Conservation (phyloP, 2,329 filamentous ascomycete genomes). For the Stylonectria norvegica region DNA sequence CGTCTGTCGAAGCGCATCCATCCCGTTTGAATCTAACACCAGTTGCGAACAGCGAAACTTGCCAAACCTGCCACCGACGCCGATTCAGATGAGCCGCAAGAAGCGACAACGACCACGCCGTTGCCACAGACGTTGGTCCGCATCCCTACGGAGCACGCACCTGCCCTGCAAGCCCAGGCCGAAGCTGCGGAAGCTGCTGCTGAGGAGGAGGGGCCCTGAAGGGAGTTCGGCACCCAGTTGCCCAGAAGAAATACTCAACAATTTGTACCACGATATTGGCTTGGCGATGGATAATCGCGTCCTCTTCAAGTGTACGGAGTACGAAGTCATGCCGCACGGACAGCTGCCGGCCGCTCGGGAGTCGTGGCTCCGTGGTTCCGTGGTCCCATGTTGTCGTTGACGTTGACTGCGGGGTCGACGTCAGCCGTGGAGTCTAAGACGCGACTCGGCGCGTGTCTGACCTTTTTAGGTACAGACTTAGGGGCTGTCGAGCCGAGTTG, state of each 20-base stretch:
- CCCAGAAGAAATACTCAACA: no score
- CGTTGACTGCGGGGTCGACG: not conserved
- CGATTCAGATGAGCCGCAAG: slow-evolving; percentile 34
- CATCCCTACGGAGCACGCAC: slow-evolving; percentile 77
- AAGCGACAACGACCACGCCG: slow-evolving; percentile 44
- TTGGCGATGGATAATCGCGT: no score
- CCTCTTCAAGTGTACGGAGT: no score
- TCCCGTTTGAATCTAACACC: not conserved
- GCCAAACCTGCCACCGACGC: slow-evolving; percentile 53
- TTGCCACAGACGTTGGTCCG: slow-evolving; percentile 80
- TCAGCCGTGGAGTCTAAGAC: no score
- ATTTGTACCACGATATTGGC: no score
- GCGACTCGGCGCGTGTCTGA: not conserved
- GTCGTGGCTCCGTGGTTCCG: no score
- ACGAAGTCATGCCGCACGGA: no score
- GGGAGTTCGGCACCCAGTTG: no score
- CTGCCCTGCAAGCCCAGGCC: slow-evolving; percentile 58
- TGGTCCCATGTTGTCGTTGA: not conserved
- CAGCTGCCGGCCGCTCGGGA: no score
- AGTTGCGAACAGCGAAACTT: slow-evolving; percentile 57
- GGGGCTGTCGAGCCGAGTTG: no score
- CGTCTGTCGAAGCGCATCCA: slow-evolving; percentile 35
- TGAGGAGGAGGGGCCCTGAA: slow-evolving; percentile 35
- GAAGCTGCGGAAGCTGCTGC: slow-evolving; percentile 47
- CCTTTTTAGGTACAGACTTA: no score